Evolutionary conservation across 257 asterid species (phyloP).

Genomic region (Nicotiana undulata): DNA sequence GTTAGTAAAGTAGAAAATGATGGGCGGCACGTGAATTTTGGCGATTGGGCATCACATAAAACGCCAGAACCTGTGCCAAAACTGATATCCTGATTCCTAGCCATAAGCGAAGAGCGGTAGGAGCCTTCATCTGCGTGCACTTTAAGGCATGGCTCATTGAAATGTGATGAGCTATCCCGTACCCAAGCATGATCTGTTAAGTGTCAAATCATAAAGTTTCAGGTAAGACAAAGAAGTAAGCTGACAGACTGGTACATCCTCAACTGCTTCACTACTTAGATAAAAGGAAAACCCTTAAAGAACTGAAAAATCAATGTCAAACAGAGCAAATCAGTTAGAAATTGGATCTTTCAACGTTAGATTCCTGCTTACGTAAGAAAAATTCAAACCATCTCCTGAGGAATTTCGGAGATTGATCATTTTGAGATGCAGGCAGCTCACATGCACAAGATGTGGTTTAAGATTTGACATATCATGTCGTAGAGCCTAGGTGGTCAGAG

Average conservation of each 20-base stretch:
- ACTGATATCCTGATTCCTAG: conserved; percentile 54
- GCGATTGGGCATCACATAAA: conserved; percentile 24
- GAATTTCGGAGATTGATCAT: neutral
- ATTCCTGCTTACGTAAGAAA: neutral
- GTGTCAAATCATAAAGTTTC: neutral
- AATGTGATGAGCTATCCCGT: conserved; percentile 19
- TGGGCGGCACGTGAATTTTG: conserved; percentile 34
- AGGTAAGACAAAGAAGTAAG: neutral
- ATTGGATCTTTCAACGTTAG: neutral
- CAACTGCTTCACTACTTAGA: neutral
- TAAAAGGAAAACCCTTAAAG: neutral
- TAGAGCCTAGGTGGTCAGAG: neutral
- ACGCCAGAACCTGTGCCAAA: conserved; percentile 40
- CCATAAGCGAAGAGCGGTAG: conserved; percentile 24
- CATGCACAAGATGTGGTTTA: neutral
- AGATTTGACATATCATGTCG: neutral
- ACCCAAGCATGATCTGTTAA: conserved; percentile 57
- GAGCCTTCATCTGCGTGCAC: conserved; percentile 11
- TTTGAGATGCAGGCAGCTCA: neutral
- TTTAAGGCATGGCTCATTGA: conserved; percentile 2
- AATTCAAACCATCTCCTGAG: neutral
- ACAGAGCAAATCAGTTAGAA: neutral
- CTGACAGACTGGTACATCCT: neutral
- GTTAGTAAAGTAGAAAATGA: conserved; percentile 48
- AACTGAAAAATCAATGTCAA: neutral